A percentile compares a stretch with the other conserved stretches of the same genome.
These are phyloP conservation scores for Mortierella sp. DNA, from an alignment of 371 early-diverging fungal genomes.

Conservation along the genomic window DNA sequence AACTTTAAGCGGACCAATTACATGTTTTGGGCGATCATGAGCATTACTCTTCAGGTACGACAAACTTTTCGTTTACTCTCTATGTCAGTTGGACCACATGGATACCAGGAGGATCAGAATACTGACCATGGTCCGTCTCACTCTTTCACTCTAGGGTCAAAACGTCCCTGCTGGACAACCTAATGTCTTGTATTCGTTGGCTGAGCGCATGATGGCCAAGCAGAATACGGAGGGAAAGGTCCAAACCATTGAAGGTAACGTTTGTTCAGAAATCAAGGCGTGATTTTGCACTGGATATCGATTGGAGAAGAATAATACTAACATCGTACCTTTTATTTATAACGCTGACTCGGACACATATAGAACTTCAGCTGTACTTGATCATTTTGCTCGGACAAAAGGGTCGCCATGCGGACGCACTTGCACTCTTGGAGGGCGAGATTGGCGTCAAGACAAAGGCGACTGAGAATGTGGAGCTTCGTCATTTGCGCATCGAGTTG, in stretches of 20 bases:
- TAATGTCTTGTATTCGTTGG: conserved; percentile 75
- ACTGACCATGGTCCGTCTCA: neutral
- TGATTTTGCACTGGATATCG: conserved; percentile 16
- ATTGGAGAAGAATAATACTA: neutral
- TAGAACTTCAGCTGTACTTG: conserved; percentile 79
- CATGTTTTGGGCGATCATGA: conserved; percentile 91
- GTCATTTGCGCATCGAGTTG: conserved; percentile 70
- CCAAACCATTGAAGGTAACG: conserved; percentile 69
- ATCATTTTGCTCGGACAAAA: conserved; percentile 74
- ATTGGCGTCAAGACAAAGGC: conserved; percentile 73
- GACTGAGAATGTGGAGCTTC: conserved; percentile 74
- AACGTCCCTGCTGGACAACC: conserved; percentile 52
- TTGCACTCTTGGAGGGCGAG: conserved; percentile 70
- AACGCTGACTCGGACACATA: neutral
- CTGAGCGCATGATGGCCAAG: conserved; percentile 91
- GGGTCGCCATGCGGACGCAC: conserved; percentile 71
- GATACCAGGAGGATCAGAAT: neutral
- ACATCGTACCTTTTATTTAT: neutral
- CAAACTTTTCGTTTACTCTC: neutral
- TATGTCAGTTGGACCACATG: neutral
- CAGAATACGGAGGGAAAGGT: conserved; percentile 78
- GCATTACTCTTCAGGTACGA: conserved; percentile 75
- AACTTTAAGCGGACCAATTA: conserved; percentile 83
- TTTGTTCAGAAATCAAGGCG: conserved; percentile 21
- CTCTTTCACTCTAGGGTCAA: conserved; percentile 34